Evolutionary conservation across 148 eudicot genomes (phyloP), one percentile per base, ranked within the genome.

Genomic region (Chenopodium album): DNA sequence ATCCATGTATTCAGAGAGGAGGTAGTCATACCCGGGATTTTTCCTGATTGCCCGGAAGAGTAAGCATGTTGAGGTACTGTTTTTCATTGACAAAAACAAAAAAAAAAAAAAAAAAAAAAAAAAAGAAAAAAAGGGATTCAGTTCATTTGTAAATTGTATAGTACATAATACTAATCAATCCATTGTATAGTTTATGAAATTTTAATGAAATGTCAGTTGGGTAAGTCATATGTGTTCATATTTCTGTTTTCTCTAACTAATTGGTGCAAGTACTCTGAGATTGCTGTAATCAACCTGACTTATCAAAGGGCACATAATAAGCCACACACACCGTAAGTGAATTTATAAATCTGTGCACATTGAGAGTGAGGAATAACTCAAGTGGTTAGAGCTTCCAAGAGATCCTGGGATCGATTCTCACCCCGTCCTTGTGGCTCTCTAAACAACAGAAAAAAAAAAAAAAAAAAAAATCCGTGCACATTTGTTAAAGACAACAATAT

Each of bases 1-100:
- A 67, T 67, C 34, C 32, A 71, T 73, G 76, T 73, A 73, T 23
- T n/a, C 75, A 72, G 76, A 26, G 29, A 46, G 77, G 77, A 77
- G 70, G 47, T 77, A 77, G 54, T 34, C 22, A 31, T 62, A 19
- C 54, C 79, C 50, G 54, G 68, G 70, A 10, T 76, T 74, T 76
- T 76, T 28, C 70, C 11, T 50, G 13, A 41, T 37, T 23, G 32
- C 54, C 79, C 79, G 79, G 79, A n/a, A 63, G 68, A 64, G 79
- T 23, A 76, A 64, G 54, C 50, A 22, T 76, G 46, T 52, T 20
- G 10, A 63, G 48, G 46, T 63, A 17, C 20, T 37, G 32, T 34
- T 76, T n/a, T 52, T 74, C 22, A 76, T 76, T 77, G 9, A 10
- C 54, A 22, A 20, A 62, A 22, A 62, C n/a, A 62, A 66, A 65